Conservation (phyloP, 225 moss, liverwort and hornwort species). For the Lunularia cruciata region DNA sequence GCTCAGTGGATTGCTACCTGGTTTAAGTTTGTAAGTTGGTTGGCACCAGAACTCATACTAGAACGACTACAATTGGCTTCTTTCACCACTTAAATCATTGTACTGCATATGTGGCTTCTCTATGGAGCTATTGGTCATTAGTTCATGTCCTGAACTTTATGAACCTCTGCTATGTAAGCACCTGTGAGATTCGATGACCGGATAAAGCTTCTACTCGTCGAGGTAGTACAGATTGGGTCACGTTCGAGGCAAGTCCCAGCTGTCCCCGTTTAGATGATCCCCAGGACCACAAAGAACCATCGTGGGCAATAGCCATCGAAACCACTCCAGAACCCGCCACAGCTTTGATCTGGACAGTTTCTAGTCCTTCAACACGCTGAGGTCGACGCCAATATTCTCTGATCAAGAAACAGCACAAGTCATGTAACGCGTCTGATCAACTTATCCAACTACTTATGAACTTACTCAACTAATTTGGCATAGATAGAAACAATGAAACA, state of each 20-base stretch:
- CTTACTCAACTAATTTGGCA: no score
- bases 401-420: neutral
- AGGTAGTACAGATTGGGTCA: constrained; percentile 52
- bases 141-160: neutral
- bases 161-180: constrained; percentile 48
- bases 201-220: constrained; percentile 49
- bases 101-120: neutral
- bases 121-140: neutral
- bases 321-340: constrained; percentile 76
- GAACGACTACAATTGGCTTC: no score
- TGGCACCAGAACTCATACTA: no score
- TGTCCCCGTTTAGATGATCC: constrained; percentile 91
- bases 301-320: constrained; percentile 73
- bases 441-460: no score
- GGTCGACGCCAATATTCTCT: constrained; percentile 67
- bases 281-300: constrained; percentile 86
- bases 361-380: constrained; percentile 65
- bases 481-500: no score
- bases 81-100: neutral
- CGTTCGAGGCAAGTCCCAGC: constrained; percentile 56
- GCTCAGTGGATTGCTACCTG: no score
- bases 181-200: constrained; percentile 65
- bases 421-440: no score
- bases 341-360: constrained; percentile 51
- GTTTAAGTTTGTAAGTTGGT: no score